A percentile compares a stretch with the other conserved stretches of the same genome.
Evolutionary conservation across 768 basidiomycete species (phyloP).

Genomic region (Calocera cornea): DNA sequence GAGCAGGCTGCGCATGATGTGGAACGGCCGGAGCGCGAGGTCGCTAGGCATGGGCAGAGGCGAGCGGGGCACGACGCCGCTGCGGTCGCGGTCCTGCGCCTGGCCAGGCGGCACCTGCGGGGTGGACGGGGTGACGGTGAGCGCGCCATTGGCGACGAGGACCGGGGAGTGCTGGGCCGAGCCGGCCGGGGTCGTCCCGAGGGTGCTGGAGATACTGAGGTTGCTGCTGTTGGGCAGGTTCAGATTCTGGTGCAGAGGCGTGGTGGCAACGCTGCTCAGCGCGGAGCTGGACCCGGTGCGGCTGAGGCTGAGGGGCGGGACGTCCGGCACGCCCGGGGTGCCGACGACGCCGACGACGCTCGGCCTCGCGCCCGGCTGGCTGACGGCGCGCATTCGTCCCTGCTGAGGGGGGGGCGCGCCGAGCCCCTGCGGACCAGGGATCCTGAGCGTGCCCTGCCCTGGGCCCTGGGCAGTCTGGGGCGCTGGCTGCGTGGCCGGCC

Average conservation of each 20-base stretch:
- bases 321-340: conserved; percentile 38
- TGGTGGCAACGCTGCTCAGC: conserved; percentile 11
- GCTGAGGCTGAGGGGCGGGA: conserved; percentile 28
- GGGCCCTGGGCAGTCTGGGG: background rate
- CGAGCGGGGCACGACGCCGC: conserved; percentile 45
- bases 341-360: conserved; percentile 38
- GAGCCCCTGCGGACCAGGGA: background rate
- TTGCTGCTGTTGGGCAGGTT: conserved; percentile 12
- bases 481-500: background rate
- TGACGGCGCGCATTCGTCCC: conserved; percentile 50
- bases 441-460: background rate
- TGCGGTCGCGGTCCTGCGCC: background rate
- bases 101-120: background rate
- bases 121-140: background rate
- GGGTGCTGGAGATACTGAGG: conserved; percentile 15
- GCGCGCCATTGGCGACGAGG: conserved; percentile 21
- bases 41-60: conserved; percentile 68
- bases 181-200: conserved; percentile 36
- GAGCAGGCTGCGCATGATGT: conserved; percentile 72
- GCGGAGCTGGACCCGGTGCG: conserved; percentile 1
- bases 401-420: conserved; percentile 16
- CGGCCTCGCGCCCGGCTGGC: conserved; percentile 64
- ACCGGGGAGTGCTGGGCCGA: conserved; percentile 42
- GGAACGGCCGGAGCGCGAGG: conserved; percentile 70
- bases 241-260: conserved; percentile 24